Percentiles rank a stretch among this genome's conserved stretches.
Conservation (phyloP, 2,329 filamentous ascomycete species). For the Neurospora crassa region DNA sequence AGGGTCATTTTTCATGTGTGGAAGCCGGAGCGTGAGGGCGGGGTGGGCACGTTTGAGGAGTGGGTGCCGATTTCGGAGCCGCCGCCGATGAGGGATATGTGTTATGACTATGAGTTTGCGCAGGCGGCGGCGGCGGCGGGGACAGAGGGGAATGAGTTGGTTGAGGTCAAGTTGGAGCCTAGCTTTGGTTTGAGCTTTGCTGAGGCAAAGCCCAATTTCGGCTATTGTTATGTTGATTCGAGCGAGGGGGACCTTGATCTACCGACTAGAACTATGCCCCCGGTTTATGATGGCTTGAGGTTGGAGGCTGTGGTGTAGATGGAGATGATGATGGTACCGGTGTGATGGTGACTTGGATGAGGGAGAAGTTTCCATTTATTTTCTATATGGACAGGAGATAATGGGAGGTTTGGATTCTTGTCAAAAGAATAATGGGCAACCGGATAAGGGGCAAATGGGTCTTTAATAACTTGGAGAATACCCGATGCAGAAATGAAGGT, state of each 20-base stretch:
- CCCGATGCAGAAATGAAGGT: neutral
- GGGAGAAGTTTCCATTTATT: neutral
- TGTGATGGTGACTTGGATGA: neutral
- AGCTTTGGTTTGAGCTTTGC: neutral
- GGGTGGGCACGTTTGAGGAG: neutral
- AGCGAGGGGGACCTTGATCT: neutral
- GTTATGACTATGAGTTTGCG: neutral
- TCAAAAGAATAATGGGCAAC: neutral
- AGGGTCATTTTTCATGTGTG: constrained; percentile 2
- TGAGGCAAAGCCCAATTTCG: neutral
- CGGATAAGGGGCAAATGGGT: neutral
- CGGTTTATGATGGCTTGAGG: neutral
- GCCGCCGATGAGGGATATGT: neutral
- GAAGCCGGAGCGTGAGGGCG: neutral
- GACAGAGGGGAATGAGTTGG: neutral
- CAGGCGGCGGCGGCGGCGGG: neutral
- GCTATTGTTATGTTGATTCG: neutral
- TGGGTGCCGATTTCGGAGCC: constrained; percentile 1
- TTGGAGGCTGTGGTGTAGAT: neutral
- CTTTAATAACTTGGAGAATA: neutral
- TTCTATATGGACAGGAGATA: neutral
- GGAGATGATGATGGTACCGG: neutral
- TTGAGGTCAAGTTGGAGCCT: neutral
- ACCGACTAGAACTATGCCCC: neutral
- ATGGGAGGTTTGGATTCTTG: neutral